Percentiles rank a stretch among this genome's conserved stretches.
These are phyloP conservation scores for Starmera pachycereana DNA, from an alignment of 805 yeast genomes.

Conservation along the genomic window DNA sequence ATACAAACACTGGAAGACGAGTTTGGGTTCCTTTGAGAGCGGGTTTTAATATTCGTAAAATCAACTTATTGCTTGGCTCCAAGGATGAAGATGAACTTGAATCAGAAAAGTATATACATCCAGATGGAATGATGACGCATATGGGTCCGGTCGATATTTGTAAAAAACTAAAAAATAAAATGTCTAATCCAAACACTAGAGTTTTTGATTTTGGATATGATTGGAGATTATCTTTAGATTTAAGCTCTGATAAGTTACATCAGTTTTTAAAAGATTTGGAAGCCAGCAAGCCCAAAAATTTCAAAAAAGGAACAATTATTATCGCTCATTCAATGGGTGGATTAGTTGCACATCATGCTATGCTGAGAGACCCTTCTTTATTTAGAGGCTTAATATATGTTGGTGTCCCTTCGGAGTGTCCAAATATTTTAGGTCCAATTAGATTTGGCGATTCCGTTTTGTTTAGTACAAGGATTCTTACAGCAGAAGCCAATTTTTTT, in stretches of 20 bases:
- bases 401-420: slow-evolving; percentile 78
- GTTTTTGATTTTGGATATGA: slow-evolving; percentile 84
- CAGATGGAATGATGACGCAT: slow-evolving; percentile 72
- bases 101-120: slow-evolving; percentile 42
- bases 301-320: slow-evolving; percentile 50
- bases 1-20: slow-evolving; percentile 48
- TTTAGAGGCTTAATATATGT: slow-evolving; percentile 71
- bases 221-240: slow-evolving; percentile 72
- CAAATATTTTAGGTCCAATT: slow-evolving; percentile 79
- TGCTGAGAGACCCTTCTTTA: slow-evolving; percentile 56
- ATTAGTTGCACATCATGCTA: slow-evolving; percentile 66
- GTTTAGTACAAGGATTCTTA: slow-evolving; percentile 60
- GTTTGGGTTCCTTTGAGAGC: slow-evolving; percentile 85
- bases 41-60: slow-evolving; percentile 63
- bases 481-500: slow-evolving; percentile 76
- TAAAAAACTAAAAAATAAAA: slow-evolving; percentile 42
- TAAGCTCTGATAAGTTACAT: slow-evolving; percentile 40
- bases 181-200: slow-evolving; percentile 48
- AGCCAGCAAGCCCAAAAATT: slow-evolving; percentile 27
- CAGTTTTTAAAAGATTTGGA: slow-evolving; percentile 35
- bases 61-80: slow-evolving; percentile 68
- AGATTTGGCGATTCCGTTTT: slow-evolving; percentile 74
- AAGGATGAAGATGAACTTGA: slow-evolving; percentile 53
- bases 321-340: slow-evolving; percentile 97
- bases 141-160: slow-evolving; percentile 84